Base-by-base conservation (phyloP, 139 green algal genomes). In the Coelastrella sp. region DNA sequence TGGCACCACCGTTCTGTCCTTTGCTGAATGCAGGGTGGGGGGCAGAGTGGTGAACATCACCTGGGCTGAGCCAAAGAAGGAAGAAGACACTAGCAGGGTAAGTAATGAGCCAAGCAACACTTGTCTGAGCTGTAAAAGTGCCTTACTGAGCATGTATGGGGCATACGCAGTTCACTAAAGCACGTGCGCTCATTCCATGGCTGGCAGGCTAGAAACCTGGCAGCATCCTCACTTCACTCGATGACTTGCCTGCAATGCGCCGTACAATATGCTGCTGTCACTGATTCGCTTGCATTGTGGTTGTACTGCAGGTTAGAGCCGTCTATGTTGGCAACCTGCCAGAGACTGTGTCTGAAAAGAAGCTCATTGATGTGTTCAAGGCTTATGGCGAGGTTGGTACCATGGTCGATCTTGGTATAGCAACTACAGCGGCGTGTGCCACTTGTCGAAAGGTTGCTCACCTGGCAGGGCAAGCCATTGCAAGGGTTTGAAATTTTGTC, bases 271-370 rank as follows among this genome's bases (percentile, higher is more conserved):
- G 32, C 32, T 1, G 32, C 32, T 47, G 32, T 47, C 32, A 47
- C 32, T 47, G 32, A 47, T 47, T 47, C 32, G 32, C 32, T 47
- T 84, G 17, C 56, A 22, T 11, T 68, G 19, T 71, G 8, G 10
- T 23, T 17, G 20, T n/a, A 32, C 56, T 59, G 60, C 89, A 96
- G 93, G 95, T 98, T 19, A 96, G 95, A 89, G 93, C 95, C 14
- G 92, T 99, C 6, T 99, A 98, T 85, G 94, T 99, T 75, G 98
- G 97, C 76, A 95, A 94, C 93, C 89, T 99, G 84, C 95, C 96
- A 3, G 93, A 95, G 58, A 91, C 80, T 5, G 92, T 92, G 5
- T 95, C 57, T 4, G 96, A 99, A 86, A 84, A 94, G 5, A 90
- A 96, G 76, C 84, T 99, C 76, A 91, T 88, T 14, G 90, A 94